These are phyloP conservation scores for Rhipidocladum racemiflorum DNA, from an alignment of 176 grass and related monocot genomes.

Conservation along the genomic window DNA sequence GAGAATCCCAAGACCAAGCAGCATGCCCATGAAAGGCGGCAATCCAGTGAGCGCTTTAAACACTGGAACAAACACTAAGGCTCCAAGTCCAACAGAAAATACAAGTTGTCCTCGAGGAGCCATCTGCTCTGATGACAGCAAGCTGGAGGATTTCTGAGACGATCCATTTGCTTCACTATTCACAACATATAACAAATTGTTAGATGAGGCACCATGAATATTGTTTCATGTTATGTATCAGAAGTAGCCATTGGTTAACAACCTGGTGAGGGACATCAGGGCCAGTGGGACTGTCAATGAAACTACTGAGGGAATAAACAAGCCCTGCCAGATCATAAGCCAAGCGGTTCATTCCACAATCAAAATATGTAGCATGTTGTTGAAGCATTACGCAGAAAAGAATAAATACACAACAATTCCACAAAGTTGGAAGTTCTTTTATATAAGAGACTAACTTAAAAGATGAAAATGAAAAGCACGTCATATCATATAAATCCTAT, in stretches of 20 bases:
- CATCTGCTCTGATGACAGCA: conserved; percentile 85
- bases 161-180: conserved; percentile 77
- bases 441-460: neutral
- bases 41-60: conserved; percentile 88
- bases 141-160: conserved; percentile 45
- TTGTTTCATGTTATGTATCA: conserved; percentile 21
- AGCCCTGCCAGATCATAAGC: conserved; percentile 61
- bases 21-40: conserved; percentile 87
- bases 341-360: neutral
- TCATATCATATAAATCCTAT: no score
- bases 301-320: conserved; percentile 80
- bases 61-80: conserved; percentile 80
- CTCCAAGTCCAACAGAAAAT: conserved; percentile 74
- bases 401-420: neutral
- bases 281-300: conserved; percentile 74
- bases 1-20: conserved; percentile 84
- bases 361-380: conserved; percentile 15
- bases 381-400: conserved; percentile 2
- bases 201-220: neutral
- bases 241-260: conserved; percentile 31
- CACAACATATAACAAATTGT: conserved; percentile 26
- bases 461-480: no score
- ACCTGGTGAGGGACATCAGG: conserved; percentile 91
- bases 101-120: conserved; percentile 90
- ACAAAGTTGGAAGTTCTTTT: neutral